Conservation (phyloP, 352 stramenopile genomes). For the Halophytophthora batemanensis region DNA sequence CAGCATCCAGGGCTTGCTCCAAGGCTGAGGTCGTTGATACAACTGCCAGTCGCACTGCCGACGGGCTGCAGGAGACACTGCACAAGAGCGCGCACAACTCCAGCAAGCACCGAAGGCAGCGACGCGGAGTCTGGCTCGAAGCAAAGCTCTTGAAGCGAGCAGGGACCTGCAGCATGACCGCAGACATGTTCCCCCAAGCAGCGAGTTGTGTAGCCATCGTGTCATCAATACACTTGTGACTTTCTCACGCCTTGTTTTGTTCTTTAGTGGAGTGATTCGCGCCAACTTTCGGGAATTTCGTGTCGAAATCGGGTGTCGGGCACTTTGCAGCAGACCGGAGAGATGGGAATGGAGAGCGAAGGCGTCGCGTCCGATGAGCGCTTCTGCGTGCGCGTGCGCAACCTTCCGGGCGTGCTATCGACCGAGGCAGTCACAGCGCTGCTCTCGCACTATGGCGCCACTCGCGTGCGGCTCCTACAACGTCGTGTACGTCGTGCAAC, state of each 20-base stretch:
- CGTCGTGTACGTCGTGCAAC: constrained; percentile 21
- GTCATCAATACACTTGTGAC: too few species aligned
- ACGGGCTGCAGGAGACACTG: too few species aligned
- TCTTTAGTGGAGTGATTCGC: too few species aligned
- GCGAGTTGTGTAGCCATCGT: too few species aligned
- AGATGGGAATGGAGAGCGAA: too few species aligned
- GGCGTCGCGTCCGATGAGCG: constrained; percentile 7
- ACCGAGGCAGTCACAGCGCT: constrained; percentile 51
- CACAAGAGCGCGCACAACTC: too few species aligned
- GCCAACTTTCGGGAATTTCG: background rate
- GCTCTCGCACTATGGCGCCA: constrained; percentile 58
- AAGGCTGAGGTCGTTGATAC: constrained; percentile 25
- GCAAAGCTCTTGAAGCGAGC: too few species aligned
- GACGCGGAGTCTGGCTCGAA: background rate
- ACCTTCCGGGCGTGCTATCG: constrained; percentile 58
- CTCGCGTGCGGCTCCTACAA: constrained; percentile 39
- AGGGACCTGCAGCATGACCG: background rate
- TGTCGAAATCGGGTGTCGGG: background rate
- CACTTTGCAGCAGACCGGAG: too few species aligned
- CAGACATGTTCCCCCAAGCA: constrained; percentile 3
- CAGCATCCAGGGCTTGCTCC: constrained; percentile 59
- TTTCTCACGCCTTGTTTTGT: too few species aligned
- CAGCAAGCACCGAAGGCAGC: background rate
- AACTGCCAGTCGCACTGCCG: background rate
- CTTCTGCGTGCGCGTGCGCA: constrained; percentile 49